Conservation (phyloP, 768 basidiomycete species). For the Coprinopsis sp. region DNA sequence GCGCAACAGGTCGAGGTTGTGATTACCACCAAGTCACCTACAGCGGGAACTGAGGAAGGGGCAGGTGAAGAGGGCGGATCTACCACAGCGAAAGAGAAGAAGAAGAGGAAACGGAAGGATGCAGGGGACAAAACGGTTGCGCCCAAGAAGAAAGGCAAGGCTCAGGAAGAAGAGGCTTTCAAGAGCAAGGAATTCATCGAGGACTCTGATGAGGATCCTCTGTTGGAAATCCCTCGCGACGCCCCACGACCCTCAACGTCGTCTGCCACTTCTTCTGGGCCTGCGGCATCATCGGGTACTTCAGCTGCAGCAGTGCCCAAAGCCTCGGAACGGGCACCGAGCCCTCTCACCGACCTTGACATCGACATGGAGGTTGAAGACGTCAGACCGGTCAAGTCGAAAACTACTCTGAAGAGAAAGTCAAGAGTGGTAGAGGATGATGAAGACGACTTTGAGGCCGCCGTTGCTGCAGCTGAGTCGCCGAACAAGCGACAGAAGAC, state of each 20-base stretch:
- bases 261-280: background rate
- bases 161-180: constrained; percentile 30
- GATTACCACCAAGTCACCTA: constrained; percentile 16
- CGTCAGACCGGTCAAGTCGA: background rate
- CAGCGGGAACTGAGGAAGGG: constrained; percentile 21
- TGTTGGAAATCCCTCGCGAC: background rate
- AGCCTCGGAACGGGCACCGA: background rate
- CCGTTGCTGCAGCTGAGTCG: background rate
- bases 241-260: background rate
- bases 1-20: constrained; percentile 22
- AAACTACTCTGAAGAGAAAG: constrained; percentile 14
- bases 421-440: constrained; percentile 10
- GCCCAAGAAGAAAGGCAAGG: constrained; percentile 14
- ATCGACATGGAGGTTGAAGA: constrained; percentile 1
- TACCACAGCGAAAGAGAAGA: background rate
- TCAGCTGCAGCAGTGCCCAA: background rate
- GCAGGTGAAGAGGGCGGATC: constrained; percentile 16
- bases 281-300: too few relatives aligned
- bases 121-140: background rate
- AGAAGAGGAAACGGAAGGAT: constrained; percentile 26
- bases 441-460: background rate
- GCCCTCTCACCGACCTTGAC: constrained; percentile 2
- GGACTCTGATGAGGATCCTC: constrained; percentile 22
- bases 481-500: constrained; percentile 21
- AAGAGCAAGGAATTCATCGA: constrained; percentile 43